Percentiles rank a stretch among this genome's conserved stretches.
Conservation (phyloP, 805 yeast species). For the Starmerella tilneyi region DNA sequence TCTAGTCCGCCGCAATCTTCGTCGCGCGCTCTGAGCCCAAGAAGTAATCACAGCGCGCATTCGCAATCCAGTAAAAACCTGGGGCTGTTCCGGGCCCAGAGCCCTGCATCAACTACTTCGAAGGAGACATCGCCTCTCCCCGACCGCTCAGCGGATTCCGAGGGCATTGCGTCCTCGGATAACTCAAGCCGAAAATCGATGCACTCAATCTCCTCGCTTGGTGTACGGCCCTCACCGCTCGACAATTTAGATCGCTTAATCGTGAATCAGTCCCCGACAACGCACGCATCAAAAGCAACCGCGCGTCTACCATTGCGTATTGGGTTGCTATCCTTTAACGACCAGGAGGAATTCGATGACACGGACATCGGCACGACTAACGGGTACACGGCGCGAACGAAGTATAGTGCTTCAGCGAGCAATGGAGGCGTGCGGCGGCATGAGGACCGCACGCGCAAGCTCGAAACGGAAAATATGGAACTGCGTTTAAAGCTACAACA, state of each 20-base stretch:
- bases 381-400: not conserved
- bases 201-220: not conserved
- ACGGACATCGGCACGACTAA: not conserved
- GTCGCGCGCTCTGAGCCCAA: no score
- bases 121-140: no score
- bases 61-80: no score
- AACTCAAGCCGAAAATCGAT: not conserved
- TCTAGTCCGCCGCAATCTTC: no score
- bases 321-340: conserved; percentile 5
- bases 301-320: not conserved
- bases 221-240: not conserved
- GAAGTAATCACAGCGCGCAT: no score
- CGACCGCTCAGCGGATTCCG: no score
- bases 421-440: conserved; percentile 8
- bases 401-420: not conserved
- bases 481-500: conserved; percentile 22
- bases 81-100: no score
- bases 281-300: not conserved
- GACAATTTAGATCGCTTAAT: conserved; percentile 3
- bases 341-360: not conserved
- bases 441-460: conserved; percentile 5
- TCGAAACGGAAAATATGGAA: conserved; percentile 24
- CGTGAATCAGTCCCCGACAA: not conserved
- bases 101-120: no score
- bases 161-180: no score